phyloP scores from a whole-genome alignment of 2,329 filamentous ascomycete species.

The Phaeosphaeriaceae sp. region DNA sequence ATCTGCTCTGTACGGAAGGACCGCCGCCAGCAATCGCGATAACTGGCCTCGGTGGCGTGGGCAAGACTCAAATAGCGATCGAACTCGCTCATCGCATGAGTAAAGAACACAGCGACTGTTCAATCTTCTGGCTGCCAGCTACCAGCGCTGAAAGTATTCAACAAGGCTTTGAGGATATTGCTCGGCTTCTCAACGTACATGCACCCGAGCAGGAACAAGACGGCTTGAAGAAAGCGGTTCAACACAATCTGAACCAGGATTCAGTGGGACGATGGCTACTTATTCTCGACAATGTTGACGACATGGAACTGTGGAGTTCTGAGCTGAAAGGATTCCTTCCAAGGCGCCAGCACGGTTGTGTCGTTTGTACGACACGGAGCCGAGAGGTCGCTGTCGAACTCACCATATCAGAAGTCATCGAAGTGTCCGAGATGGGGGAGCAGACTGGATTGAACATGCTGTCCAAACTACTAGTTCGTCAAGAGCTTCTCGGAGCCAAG shows the following conservation, averaged over 20 bases:
- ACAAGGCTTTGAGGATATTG: conserved; percentile 7
- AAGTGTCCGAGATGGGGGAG: not conserved
- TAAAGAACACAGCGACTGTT: conserved; percentile 12
- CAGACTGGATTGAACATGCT: not conserved
- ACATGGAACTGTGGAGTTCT: not conserved
- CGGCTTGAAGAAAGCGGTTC: not conserved
- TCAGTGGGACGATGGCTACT: not conserved
- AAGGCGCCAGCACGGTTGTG: not conserved
- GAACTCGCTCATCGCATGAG: conserved; percentile 29
- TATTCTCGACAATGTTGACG: not conserved
- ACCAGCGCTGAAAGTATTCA: conserved; percentile 19
- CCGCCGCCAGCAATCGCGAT: conserved; percentile 25
- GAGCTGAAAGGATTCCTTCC: not conserved
- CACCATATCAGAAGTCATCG: not conserved
- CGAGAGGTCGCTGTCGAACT: not conserved
- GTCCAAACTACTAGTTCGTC: not conserved
- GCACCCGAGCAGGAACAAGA: not conserved
- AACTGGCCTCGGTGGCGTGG: conserved; percentile 12
- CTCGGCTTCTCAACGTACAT: not conserved
- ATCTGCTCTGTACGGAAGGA: conserved; percentile 14
- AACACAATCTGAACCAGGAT: not conserved
- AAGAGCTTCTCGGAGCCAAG: not conserved
- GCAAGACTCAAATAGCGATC: conserved; percentile 34
- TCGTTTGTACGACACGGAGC: not conserved
- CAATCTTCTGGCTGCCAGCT: conserved; percentile 26